These are phyloP conservation scores for Aspergillus aculeatinus DNA, from an alignment of 2,329 filamentous ascomycete species.

Conservation along the genomic window DNA sequence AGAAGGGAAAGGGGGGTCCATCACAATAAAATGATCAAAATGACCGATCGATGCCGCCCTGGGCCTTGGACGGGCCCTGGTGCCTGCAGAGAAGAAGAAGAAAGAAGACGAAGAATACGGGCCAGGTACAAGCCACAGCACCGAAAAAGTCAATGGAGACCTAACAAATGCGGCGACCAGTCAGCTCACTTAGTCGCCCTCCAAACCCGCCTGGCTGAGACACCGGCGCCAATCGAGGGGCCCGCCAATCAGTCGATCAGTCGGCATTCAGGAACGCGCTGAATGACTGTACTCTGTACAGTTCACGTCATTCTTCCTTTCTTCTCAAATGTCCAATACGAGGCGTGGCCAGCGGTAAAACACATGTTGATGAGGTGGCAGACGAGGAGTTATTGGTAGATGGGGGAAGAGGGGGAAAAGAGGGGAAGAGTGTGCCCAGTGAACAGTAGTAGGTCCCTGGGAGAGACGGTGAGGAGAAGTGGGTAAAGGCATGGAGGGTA, in stretches of 20 bases:
- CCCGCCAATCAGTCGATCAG: constrained; percentile 6
- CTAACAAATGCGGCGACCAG: not conserved
- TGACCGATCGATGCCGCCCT: not conserved
- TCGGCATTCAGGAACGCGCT: not conserved
- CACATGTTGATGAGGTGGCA: not conserved
- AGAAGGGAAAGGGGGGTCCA: not conserved
- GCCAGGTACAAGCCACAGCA: not conserved
- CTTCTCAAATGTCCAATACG: not conserved
- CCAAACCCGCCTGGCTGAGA: constrained; percentile 3
- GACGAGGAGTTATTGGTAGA: not conserved
- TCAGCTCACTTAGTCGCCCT: not conserved
- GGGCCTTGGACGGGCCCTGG: not conserved
- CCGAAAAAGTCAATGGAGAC: constrained; percentile 3
- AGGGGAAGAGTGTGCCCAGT: not conserved
- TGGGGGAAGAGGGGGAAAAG: not conserved
- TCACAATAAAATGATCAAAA: not conserved
- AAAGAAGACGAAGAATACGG: not conserved
- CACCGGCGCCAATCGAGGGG: constrained; percentile 1
- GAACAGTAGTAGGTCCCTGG: not conserved
- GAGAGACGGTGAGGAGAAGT: not conserved
- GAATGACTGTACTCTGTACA: not conserved
- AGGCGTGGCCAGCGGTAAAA: not conserved
- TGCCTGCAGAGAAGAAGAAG: constrained; percentile 1
- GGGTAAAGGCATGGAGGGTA: not conserved
- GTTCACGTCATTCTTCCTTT: not conserved